Conservation (phyloP, 768 basidiomycete species). For the Mycena olivaceomarginata region DNA sequence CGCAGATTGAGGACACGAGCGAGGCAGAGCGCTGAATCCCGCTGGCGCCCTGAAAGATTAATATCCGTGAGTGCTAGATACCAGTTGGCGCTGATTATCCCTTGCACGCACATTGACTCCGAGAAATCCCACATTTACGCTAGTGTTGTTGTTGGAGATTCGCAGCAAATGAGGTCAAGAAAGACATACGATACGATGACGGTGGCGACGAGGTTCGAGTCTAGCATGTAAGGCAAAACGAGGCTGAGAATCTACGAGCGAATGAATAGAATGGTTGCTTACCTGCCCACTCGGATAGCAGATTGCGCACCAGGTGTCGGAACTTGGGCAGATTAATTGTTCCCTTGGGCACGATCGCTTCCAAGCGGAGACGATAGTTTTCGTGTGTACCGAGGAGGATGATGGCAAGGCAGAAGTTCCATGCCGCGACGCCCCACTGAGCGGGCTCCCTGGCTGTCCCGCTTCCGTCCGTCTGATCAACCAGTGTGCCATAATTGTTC, state of each 20-base stretch:
- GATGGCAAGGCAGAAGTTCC: no score
- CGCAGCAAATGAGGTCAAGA: not conserved
- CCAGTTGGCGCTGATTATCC: not conserved
- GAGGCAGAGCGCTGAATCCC: slow-evolving; percentile 38
- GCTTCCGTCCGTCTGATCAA: no score
- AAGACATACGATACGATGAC: slow-evolving; percentile 13
- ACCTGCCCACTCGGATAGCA: slow-evolving; percentile 52
- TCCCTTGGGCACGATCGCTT: slow-evolving; percentile 34
- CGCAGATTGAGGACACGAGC: slow-evolving; percentile 41
- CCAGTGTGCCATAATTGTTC: no score
- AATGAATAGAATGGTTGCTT: slow-evolving; percentile 4
- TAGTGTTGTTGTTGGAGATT: no score
- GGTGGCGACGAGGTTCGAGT: slow-evolving; percentile 19
- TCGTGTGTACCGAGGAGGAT: no score
- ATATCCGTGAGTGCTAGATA: not conserved
- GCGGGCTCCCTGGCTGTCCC: no score
- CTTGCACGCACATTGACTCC: no score
- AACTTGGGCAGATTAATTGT: slow-evolving; percentile 41
- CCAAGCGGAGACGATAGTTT: no score
- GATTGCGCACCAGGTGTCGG: slow-evolving; percentile 42
- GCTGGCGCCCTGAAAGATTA: slow-evolving; percentile 36
- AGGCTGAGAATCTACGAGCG: not conserved
- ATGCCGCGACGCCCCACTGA: no score
- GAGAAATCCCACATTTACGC: no score
- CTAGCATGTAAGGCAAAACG: no score